A percentile compares a stretch with the other conserved stretches of the same genome.
Evolutionary conservation across 1,284 basidiomycete species (phyloP).

Genomic region (Melampsora larici-populina): DNA sequence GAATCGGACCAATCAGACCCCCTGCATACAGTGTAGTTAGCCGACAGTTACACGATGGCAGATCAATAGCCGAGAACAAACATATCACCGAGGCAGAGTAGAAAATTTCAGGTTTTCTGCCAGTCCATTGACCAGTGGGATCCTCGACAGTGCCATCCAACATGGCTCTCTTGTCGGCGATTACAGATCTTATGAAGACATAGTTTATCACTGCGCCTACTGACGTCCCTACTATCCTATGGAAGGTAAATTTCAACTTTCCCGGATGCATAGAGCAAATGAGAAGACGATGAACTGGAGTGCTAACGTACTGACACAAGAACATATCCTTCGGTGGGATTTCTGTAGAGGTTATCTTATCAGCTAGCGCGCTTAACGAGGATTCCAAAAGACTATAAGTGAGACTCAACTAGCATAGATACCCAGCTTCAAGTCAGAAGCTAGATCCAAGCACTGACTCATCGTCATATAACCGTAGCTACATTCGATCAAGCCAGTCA

Average conservation of each 20-base stretch:
- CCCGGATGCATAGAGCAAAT: not conserved
- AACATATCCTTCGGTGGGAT: conserved; percentile 43
- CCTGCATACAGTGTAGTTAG: conserved; percentile 17
- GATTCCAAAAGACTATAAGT: not conserved
- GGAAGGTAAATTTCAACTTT: not conserved
- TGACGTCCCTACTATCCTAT: conserved; percentile 25
- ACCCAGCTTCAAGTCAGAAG: conserved; percentile 41
- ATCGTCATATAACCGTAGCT: conserved; percentile 44
- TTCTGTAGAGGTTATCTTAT: conserved; percentile 1
- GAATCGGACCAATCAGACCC: conserved; percentile 38
- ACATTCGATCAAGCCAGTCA: not conserved
- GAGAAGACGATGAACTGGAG: not conserved
- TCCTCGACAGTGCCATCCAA: conserved; percentile 40
- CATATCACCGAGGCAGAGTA: conserved; percentile 43
- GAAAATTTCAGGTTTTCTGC: conserved; percentile 40
- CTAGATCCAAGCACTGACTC: conserved; percentile 42
- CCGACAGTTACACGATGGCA: not conserved
- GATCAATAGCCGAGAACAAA: not conserved
- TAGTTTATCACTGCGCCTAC: conserved; percentile 43
- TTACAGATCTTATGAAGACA: conserved; percentile 41
- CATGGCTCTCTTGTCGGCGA: conserved; percentile 34
- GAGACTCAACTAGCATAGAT: conserved; percentile 42
- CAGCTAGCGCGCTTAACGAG: not conserved
- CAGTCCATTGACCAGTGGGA: conserved; percentile 44
- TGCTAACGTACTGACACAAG: conserved; percentile 17